Evolutionary conservation across 805 yeast genomes (phyloP).

Genomic region (Nakazawaea molendinolei): DNA sequence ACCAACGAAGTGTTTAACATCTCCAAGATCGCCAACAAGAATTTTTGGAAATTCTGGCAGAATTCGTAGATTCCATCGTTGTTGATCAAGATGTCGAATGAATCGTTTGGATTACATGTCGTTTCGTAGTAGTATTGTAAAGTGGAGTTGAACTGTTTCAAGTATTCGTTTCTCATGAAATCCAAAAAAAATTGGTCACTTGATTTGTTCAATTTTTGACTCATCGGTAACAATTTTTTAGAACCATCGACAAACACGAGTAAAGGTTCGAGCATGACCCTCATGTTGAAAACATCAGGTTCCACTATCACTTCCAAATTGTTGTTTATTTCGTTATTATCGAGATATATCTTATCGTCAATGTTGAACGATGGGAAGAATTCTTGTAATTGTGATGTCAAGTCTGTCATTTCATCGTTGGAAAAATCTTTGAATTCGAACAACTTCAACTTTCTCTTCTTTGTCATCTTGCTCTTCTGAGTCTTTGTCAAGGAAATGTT

Average conservation of each 20-base stretch:
- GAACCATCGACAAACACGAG: constrained; percentile 62
- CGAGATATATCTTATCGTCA: constrained; percentile 41
- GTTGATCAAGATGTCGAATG: constrained; percentile 25
- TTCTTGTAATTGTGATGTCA: constrained; percentile 34
- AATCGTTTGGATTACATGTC: constrained; percentile 31
- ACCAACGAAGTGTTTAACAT: constrained; percentile 54
- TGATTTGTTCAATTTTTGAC: constrained; percentile 17
- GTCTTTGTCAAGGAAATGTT: constrained; percentile 15
- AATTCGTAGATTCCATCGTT: constrained; percentile 31
- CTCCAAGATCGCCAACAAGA: constrained; percentile 29
- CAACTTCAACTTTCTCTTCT: constrained; percentile 13
- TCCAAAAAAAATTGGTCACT: constrained; percentile 43
- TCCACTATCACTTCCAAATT: constrained; percentile 61
- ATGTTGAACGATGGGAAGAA: constrained; percentile 64
- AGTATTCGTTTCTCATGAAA: constrained; percentile 59
- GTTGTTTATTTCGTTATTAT: constrained; percentile 45
- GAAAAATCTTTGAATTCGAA: constrained; percentile 6
- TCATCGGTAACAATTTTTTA: constrained; percentile 16
- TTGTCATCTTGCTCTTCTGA: constrained; percentile 20
- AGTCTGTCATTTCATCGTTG: constrained; percentile 8
- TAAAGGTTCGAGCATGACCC: constrained; percentile 68
- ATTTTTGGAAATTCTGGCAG: constrained; percentile 30
- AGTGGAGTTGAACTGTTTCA: constrained; percentile 56
- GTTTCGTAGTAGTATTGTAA: constrained; percentile 46
- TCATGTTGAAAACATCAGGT: constrained; percentile 72